Evolutionary conservation across 1,284 basidiomycete species (phyloP).

Genomic region (Fomes fomentarius): DNA sequence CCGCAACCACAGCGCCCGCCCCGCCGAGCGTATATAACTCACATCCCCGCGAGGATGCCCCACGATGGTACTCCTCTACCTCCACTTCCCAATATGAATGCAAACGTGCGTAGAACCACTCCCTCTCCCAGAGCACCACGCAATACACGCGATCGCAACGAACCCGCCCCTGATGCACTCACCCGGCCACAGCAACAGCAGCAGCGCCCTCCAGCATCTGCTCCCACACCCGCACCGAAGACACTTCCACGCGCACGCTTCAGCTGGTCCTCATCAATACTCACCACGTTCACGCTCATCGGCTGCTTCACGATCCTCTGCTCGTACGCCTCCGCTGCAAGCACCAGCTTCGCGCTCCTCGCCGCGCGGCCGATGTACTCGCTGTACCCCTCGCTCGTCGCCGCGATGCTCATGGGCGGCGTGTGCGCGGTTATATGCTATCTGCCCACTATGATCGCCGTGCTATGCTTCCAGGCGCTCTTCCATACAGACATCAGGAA

Average conservation of each 20-base stretch:
- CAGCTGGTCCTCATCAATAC: conserved; percentile 19
- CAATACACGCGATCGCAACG: background rate
- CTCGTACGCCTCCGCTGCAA: conserved; percentile 11
- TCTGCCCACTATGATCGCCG: conserved; percentile 18
- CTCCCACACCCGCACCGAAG: background rate
- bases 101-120: background rate
- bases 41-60: background rate
- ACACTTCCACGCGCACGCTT: background rate
- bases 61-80: background rate
- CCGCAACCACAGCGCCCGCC: background rate
- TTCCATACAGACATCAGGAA: conserved; percentile 21
- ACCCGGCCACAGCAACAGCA: no score
- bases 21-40: background rate
- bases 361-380: conserved; percentile 18
- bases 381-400: conserved; percentile 19
- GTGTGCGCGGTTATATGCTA: conserved; percentile 20
- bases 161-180: no score
- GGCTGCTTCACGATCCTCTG: conserved; percentile 11
- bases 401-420: conserved; percentile 22
- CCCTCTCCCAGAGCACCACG: background rate
- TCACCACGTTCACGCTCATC: conserved; percentile 14
- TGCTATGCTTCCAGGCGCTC: conserved; percentile 13
- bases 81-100: no score
- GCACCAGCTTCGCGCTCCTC: conserved; percentile 17
- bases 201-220: background rate